Percentiles rank a stretch among this genome's conserved stretches.
These are phyloP conservation scores for Verticillium nubilum DNA, from an alignment of 2,329 filamentous ascomycete genomes.

Conservation along the genomic window DNA sequence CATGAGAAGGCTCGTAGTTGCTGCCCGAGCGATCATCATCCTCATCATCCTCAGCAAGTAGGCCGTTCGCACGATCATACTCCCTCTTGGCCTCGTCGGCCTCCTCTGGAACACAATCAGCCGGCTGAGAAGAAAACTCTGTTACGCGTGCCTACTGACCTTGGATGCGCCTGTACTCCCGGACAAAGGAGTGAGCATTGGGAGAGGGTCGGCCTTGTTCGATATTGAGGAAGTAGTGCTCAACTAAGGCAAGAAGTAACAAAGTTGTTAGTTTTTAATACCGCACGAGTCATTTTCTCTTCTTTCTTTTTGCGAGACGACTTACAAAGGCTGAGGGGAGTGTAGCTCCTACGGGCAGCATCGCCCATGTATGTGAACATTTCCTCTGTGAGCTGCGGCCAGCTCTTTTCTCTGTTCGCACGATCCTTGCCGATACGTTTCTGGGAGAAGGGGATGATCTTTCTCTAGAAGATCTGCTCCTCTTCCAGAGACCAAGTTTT, in stretches of 20 bases:
- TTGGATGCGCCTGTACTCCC: slow-evolving; percentile 20
- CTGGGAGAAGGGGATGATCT: slow-evolving; percentile 28
- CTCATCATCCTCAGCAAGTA: not conserved
- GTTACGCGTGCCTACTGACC: not conserved
- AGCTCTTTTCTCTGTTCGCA: slow-evolving; percentile 5
- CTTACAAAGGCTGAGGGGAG: slow-evolving; percentile 33
- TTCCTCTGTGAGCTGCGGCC: slow-evolving; percentile 8
- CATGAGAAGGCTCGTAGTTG: not conserved
- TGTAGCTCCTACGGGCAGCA: slow-evolving; percentile 32
- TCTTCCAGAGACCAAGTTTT: slow-evolving; percentile 44
- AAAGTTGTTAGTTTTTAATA: slow-evolving; percentile 3
- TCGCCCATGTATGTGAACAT: not conserved
- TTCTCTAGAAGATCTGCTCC: slow-evolving; percentile 43
- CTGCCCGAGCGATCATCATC: not conserved
- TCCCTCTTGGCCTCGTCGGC: not conserved
- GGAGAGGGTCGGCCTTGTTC: slow-evolving; percentile 30
- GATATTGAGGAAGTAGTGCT: slow-evolving; percentile 40
- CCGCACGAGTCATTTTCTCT: too few species aligned
- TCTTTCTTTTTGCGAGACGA: slow-evolving; percentile 4
- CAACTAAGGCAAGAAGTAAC: slow-evolving; percentile 22
- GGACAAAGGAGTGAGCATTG: slow-evolving; percentile 26
- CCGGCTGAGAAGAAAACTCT: not conserved
- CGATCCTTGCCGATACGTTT: slow-evolving; percentile 21
- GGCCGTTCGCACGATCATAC: not conserved
- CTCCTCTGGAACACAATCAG: not conserved